phyloP scores from a whole-genome alignment of 2,329 filamentous ascomycete species.

The Sarocladium brachiariae region DNA sequence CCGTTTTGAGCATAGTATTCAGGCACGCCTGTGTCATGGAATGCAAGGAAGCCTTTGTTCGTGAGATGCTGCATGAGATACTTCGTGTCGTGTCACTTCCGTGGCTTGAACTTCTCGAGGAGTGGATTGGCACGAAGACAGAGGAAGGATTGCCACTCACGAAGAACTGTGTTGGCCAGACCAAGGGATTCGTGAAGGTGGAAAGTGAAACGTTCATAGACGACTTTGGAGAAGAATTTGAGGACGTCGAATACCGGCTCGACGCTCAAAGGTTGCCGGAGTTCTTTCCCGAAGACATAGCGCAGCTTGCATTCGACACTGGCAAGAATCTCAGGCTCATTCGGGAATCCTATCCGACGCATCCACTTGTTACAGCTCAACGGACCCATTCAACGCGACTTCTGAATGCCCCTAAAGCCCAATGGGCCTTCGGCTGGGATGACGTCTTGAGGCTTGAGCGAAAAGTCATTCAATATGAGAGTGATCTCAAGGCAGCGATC shows the following conservation, averaged over 20 bases:
- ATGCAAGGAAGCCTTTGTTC: slow-evolving; percentile 54
- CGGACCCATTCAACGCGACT: slow-evolving; percentile 35
- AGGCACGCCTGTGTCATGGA: slow-evolving; percentile 56
- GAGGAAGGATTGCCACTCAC: slow-evolving; percentile 49
- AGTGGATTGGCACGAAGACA: slow-evolving; percentile 66
- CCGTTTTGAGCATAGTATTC: slow-evolving; percentile 55
- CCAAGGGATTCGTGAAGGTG: slow-evolving; percentile 54
- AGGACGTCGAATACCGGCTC: slow-evolving; percentile 55
- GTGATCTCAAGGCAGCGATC: slow-evolving; percentile 8
- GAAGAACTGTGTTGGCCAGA: slow-evolving; percentile 35
- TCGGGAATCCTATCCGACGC: slow-evolving; percentile 60
- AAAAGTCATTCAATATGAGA: slow-evolving; percentile 40
- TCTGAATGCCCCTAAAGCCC: slow-evolving; percentile 45
- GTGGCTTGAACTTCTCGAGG: slow-evolving; percentile 60
- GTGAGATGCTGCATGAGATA: slow-evolving; percentile 60
- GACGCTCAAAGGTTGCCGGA: slow-evolving; percentile 59
- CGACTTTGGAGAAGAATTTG: slow-evolving; percentile 50
- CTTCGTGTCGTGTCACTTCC: slow-evolving; percentile 56
- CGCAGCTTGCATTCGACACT: slow-evolving; percentile 68
- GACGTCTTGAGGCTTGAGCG: slow-evolving; percentile 58
- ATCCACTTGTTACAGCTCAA: slow-evolving; percentile 52
- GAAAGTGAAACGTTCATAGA: slow-evolving; percentile 48
- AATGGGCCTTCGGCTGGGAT: slow-evolving; percentile 68
- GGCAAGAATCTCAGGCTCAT: slow-evolving; percentile 71
- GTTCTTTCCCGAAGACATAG: slow-evolving; percentile 66